phyloP scores from a whole-genome alignment of 2,329 filamentous ascomycete genomes.

The Mycosphaerella sp. region DNA sequence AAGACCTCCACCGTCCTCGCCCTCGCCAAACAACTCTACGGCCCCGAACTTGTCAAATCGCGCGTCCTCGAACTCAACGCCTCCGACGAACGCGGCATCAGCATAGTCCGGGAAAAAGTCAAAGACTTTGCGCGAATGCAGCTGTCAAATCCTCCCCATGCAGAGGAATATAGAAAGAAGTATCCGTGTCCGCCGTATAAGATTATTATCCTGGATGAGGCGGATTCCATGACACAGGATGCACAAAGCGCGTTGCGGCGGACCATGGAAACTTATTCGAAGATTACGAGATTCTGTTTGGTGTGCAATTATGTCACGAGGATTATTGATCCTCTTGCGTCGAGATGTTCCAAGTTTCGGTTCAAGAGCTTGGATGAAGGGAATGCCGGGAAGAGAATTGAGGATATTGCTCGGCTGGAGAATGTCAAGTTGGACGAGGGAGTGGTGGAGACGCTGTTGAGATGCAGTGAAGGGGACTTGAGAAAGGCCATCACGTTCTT shows the following conservation, averaged over 20 bases:
- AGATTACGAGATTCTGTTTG: constrained; percentile 93
- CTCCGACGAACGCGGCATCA: constrained; percentile 96
- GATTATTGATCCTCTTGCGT: constrained; percentile 94
- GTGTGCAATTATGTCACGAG: constrained; percentile 98
- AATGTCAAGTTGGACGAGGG: constrained; percentile 69
- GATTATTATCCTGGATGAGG: constrained; percentile 97
- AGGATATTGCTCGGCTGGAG: constrained; percentile 76
- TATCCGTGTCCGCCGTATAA: constrained; percentile 98
- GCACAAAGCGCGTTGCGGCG: constrained; percentile 85
- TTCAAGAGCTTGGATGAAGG: constrained; percentile 93
- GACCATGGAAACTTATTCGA: constrained; percentile 97
- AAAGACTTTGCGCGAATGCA: constrained; percentile 98
- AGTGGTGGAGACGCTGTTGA: constrained; percentile 75
- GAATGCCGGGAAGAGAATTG: constrained; percentile 71
- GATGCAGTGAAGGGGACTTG: constrained; percentile 87
- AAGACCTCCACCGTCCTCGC: constrained; percentile 98
- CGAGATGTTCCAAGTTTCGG: constrained; percentile 89
- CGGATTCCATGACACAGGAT: constrained; percentile 98
- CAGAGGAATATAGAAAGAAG: constrained; percentile 52
- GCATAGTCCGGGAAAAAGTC: constrained; percentile 94
- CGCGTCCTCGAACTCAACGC: constrained; percentile 99
- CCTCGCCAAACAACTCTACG: constrained; percentile 94
- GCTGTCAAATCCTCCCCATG: constrained; percentile 74
- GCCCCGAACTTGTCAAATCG: constrained; percentile 83
- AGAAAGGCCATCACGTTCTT: constrained; percentile 93